These are phyloP conservation scores for Reticulascus tulasneorum DNA, from an alignment of 2,329 filamentous ascomycete genomes.

Conservation along the genomic window DNA sequence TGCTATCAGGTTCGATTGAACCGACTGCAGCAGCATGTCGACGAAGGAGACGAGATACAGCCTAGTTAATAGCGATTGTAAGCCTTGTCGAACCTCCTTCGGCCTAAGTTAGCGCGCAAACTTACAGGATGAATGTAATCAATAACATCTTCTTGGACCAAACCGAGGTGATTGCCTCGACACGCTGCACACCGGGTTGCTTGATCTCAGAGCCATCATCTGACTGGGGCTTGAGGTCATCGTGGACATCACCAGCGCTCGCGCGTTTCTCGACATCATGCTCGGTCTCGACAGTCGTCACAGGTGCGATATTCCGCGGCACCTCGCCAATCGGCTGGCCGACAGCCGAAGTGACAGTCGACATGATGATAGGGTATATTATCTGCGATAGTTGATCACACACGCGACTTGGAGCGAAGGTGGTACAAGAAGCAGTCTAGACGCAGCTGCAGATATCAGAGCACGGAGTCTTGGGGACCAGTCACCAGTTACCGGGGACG, in stretches of 20 bases:
- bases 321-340: too few species aligned
- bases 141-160: conserved; percentile 34
- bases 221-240: conserved; percentile 7
- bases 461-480: too few species aligned
- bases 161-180: conserved; percentile 34
- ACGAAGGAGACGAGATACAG: conserved; percentile 36
- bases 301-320: too few species aligned
- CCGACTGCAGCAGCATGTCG: conserved; percentile 29
- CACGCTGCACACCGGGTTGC: conserved; percentile 33
- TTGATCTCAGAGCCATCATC: conserved; percentile 23
- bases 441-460: too few species aligned
- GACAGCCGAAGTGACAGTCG: too few species aligned
- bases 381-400: too few species aligned
- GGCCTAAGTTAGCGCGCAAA: background rate
- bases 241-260: conserved; percentile 14
- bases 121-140: conserved; percentile 36
- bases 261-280: conserved; percentile 18
- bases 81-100: rapidly evolving
- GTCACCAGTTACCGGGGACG: too few species aligned
- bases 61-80: conserved; percentile 16
- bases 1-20: conserved; percentile 49
- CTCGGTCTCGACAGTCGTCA: background rate
- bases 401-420: too few species aligned
- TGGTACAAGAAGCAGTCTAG: too few species aligned
- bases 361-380: too few species aligned